phyloP scores from a whole-genome alignment of 1,139 yeast genomes.

The Arxiozyma slooffiae region DNA sequence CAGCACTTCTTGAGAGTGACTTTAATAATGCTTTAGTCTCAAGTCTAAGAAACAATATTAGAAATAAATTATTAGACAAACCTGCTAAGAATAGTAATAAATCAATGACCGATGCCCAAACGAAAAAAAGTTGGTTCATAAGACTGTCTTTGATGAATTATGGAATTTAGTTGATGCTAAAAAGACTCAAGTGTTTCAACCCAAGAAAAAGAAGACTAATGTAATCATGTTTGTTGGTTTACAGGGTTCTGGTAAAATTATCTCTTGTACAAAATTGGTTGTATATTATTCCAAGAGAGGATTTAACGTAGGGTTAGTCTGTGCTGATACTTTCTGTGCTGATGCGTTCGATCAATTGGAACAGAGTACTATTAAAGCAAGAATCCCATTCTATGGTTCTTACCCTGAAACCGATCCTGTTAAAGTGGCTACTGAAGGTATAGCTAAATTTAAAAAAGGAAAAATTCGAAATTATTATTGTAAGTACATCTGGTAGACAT shows the following conservation, averaged over 20 bases:
- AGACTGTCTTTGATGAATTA: slow-evolving; percentile 87
- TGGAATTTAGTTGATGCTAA: slow-evolving; percentile 70
- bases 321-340: slow-evolving; percentile 98
- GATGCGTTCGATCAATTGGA: slow-evolving; percentile 98
- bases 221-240: slow-evolving; percentile 96
- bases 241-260: slow-evolving; percentile 98
- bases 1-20: slow-evolving; percentile 84
- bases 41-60: slow-evolving; percentile 63
- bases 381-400: slow-evolving; percentile 89
- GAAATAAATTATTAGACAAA: slow-evolving; percentile 39
- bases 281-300: slow-evolving; percentile 91
- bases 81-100: slow-evolving; percentile 21
- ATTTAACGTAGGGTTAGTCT: slow-evolving; percentile 87
- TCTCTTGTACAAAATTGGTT: slow-evolving; percentile 93
- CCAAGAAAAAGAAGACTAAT: slow-evolving; percentile 63
- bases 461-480: slow-evolving; percentile 85
- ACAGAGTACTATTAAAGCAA: slow-evolving; percentile 92
- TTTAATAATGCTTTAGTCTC: slow-evolving; percentile 82
- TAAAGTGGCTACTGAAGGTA: slow-evolving; percentile 85
- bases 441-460: slow-evolving; percentile 82
- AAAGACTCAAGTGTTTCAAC: slow-evolving; percentile 61
- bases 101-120: slow-evolving; percentile 38
- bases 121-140: slow-evolving; percentile 75
- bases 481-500: slow-evolving; percentile 97
- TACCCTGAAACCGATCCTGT: slow-evolving; percentile 95